Evolutionary conservation across 1,284 basidiomycete species (phyloP).

Genomic region (Mycena sp.): DNA sequence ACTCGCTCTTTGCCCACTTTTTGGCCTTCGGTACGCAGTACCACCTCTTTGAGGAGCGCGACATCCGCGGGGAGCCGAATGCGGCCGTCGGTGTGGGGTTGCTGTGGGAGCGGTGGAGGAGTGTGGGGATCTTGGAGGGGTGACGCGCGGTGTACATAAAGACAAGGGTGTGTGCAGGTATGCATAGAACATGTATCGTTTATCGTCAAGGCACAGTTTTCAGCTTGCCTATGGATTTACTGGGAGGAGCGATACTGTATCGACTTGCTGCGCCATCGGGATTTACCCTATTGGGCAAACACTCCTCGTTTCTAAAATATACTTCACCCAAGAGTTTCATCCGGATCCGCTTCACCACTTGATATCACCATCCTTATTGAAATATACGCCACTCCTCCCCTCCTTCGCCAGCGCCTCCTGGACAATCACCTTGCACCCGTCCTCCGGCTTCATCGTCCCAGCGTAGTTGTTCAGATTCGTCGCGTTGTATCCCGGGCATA

Average conservation of each 20-base stretch:
- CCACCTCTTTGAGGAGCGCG: slow-evolving; percentile 90
- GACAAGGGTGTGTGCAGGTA: neutral
- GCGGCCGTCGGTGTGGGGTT: slow-evolving; percentile 82
- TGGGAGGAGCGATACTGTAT: too few relatives aligned
- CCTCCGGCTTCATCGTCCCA: slow-evolving; percentile 14
- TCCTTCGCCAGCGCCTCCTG: slow-evolving; percentile 6
- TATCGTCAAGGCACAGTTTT: slow-evolving; percentile 5
- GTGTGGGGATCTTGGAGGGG: slow-evolving; percentile 62
- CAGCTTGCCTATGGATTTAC: neutral
- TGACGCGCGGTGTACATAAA: neutral
- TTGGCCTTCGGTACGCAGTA: slow-evolving; percentile 95
- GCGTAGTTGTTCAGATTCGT: slow-evolving; percentile 7
- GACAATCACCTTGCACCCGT: slow-evolving; percentile 19
- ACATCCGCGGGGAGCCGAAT: slow-evolving; percentile 80
- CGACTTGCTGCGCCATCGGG: neutral
- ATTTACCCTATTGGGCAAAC: neutral
- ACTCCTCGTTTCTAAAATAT: neutral
- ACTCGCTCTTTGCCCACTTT: slow-evolving; percentile 98
- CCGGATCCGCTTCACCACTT: neutral
- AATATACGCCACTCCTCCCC: neutral
- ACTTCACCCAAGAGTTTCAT: neutral
- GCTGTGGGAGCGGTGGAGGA: slow-evolving; percentile 91
- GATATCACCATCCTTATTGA: slow-evolving; percentile 4
- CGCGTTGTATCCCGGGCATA: slow-evolving; percentile 4
- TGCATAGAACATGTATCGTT: slow-evolving; percentile 9